Base-by-base conservation (phyloP, 805 yeast genomes). In the Blastobotrys terrestris region DNA sequence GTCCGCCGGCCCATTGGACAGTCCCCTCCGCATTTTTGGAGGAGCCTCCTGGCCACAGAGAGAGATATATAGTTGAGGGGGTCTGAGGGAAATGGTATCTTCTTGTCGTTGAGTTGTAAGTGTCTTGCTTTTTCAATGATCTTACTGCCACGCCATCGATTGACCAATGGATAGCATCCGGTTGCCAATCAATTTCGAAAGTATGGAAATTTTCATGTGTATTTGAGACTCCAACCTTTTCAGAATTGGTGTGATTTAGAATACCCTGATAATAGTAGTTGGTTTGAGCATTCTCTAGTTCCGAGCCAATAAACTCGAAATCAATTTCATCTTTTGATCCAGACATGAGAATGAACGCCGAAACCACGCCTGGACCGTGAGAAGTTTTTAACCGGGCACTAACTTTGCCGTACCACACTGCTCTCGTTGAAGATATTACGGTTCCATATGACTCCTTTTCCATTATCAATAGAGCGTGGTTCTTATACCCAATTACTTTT, bases 251-350 rank as follows among this genome's bases (percentile, higher is more conserved):
- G 68, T 82, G 87, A 73, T 87, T 79, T 62, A 84, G 73, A 22
- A 72, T 69, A 67, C 92, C 97, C 65, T 85, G 82, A 67, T 80
- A 82, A 73, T 87, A 91, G 75, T 67, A 90, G 70, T 91, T 91
- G 22, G 90, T 74, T 74, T 91, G 92, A 1, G 83, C 86, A 18
- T 69, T 66, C 22, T 76, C 76, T 61, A 87, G 71, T 62, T 85
- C 80, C 61, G 79, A 77, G 55, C 97, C 97, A 56, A 89, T 84
- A 60, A 82, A 85, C 72, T 91, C 97, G 64, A 71, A 83, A 78
- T 91, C 97, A 62, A 90, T 77, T 76, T 91, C 97, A 72, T 90
- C 97, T 73, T 87, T 82, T 39, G 84, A 87, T 63, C 87, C 87
- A 2, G 95, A 86, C 70, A 81, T 85, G 51, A 88, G 68, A 68